These are phyloP conservation scores for Mucor ambiguus DNA, from an alignment of 371 early-diverging fungal species.

Conservation along the genomic window DNA sequence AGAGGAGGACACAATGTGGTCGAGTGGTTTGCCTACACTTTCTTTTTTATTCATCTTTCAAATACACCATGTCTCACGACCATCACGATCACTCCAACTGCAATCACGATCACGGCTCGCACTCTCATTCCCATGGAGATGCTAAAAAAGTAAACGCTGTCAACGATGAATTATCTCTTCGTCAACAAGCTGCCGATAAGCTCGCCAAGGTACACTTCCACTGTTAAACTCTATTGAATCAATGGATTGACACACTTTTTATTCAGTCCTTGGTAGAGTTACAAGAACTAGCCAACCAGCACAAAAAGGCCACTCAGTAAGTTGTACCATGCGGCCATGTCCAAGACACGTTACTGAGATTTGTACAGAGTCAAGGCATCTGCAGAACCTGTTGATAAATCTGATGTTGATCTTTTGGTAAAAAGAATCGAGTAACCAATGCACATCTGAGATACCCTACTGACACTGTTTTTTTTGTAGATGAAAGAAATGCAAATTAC, in stretches of 20 bases:
- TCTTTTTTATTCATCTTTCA: not conserved
- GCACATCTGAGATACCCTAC: not conserved
- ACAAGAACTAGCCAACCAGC: conserved; percentile 22
- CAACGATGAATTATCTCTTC: conserved; percentile 11
- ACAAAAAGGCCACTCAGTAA: conserved; percentile 22
- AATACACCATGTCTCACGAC: conserved; percentile 19
- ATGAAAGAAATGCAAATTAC: conserved; percentile 46
- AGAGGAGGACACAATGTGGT: too few species aligned
- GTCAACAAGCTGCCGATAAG: conserved; percentile 27
- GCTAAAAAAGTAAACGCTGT: conserved; percentile 13
- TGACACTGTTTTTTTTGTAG: conserved; percentile 1
- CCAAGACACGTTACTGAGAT: not conserved
- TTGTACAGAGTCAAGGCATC: conserved; percentile 11
- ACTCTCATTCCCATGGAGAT: not conserved
- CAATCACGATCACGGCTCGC: conserved; percentile 24
- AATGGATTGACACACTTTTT: not conserved
- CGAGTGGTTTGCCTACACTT: too few species aligned
- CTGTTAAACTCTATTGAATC: not conserved
- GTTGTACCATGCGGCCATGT: conserved; percentile 2
- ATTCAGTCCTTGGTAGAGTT: conserved; percentile 15
- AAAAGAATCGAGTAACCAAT: not conserved
- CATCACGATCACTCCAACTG: conserved; percentile 35
- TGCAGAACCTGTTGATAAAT: conserved; percentile 14
- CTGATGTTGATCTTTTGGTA: conserved; percentile 31
- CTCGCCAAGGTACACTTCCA: conserved; percentile 20